These are phyloP conservation scores for Salvia sclarea DNA, from an alignment of 305 asterid species.

Conservation along the genomic window DNA sequence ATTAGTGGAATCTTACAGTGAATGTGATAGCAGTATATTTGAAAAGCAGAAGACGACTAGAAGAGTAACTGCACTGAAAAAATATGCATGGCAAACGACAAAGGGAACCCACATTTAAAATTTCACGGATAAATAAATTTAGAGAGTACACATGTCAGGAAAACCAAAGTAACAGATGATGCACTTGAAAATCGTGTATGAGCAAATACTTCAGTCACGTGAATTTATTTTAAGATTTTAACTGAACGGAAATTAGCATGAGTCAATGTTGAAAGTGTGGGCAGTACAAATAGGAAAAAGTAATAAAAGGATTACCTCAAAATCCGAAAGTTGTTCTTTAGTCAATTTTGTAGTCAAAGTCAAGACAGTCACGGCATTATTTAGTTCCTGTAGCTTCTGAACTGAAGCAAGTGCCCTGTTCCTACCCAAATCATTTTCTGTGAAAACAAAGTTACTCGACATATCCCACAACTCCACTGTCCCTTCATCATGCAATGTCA, in stretches of 20 bases:
- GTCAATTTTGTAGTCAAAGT: constrained; percentile 72
- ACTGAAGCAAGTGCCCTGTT: constrained; percentile 90
- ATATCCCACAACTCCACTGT: constrained; percentile 88
- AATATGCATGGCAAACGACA: not conserved
- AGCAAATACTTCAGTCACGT: not conserved
- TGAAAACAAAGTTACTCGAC: constrained; percentile 83
- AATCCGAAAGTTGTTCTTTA: constrained; percentile 70
- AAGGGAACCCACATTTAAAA: not conserved
- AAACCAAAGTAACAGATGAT: not conserved
- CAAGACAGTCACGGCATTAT: constrained; percentile 81
- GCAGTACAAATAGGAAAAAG: not conserved
- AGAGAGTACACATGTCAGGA: not conserved
- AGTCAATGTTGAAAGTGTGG: not conserved
- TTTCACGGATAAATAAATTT: not conserved
- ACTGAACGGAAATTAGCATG: not conserved
- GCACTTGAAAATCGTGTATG: not conserved
- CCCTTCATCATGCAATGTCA: constrained; percentile 93
- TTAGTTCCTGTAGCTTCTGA: constrained; percentile 93
- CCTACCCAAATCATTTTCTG: constrained; percentile 88
- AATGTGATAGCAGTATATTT: not conserved
- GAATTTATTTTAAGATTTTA: not conserved
- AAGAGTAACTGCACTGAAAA: not conserved
- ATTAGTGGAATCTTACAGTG: too few relatives aligned
- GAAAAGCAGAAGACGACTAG: too few relatives aligned
- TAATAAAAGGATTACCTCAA: constrained; percentile 57